Evolutionary conservation across 805 yeast genomes (phyloP).

Genomic region (Spencermartinsiella europaea): DNA sequence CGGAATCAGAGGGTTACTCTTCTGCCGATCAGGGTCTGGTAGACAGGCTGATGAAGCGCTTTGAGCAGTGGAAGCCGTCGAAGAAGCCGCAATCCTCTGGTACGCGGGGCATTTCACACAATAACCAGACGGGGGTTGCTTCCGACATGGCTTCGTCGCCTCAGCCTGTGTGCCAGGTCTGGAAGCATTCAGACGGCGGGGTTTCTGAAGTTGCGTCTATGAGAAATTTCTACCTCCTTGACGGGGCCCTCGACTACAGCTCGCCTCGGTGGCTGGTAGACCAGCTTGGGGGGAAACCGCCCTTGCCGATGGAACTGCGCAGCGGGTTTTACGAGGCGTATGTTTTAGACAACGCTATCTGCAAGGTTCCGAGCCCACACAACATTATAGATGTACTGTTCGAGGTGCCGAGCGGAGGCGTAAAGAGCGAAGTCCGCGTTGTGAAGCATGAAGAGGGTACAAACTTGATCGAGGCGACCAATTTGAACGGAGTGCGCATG

Average conservation of each 20-base stretch:
- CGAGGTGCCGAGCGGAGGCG: slow-evolving; percentile 5
- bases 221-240: slow-evolving; percentile 28
- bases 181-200: slow-evolving; percentile 4
- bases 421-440: slow-evolving; percentile 1
- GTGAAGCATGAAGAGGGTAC: background rate
- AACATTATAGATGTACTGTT: background rate
- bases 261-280: slow-evolving; percentile 17
- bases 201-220: slow-evolving; percentile 34
- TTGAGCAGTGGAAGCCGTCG: slow-evolving; percentile 1
- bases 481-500: slow-evolving; percentile 11
- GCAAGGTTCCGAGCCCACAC: background rate
- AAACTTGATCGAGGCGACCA: slow-evolving; percentile 7
- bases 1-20: background rate
- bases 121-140: background rate
- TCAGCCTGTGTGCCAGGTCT: background rate
- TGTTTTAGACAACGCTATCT: slow-evolving; percentile 6
- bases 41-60: background rate
- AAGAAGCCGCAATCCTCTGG: no score
- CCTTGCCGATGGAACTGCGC: slow-evolving; percentile 12
- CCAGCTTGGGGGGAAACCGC: slow-evolving; percentile 3
- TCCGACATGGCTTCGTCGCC: background rate
- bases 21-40: background rate
- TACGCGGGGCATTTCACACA: no score
- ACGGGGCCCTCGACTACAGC: slow-evolving; percentile 19
- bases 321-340: slow-evolving; percentile 18